Percentiles rank a stretch among this genome's conserved stretches.
phyloP scores from a whole-genome alignment of 352 stramenopile genomes.

The Globisporangium cylindrosporum region DNA sequence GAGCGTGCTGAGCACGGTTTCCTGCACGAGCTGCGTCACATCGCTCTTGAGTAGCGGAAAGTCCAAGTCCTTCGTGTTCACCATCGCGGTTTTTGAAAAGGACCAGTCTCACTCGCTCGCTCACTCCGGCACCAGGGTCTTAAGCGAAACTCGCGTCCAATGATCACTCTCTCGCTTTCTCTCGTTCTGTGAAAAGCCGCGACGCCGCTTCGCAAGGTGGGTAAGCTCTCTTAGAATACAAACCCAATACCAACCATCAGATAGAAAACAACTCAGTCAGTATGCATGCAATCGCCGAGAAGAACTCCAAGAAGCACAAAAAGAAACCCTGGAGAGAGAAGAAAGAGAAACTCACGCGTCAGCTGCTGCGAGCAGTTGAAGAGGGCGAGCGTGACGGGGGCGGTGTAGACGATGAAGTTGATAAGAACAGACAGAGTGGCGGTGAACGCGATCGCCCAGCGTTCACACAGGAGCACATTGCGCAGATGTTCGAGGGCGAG shows the following conservation, averaged over 20 bases:
- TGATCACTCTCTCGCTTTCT: too few species aligned
- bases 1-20: conserved; percentile 63
- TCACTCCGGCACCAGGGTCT: background rate
- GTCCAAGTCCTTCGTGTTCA: conserved; percentile 49
- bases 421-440: background rate
- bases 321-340: background rate
- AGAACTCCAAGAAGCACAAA: background rate
- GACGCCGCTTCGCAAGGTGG: background rate
- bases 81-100: conserved; percentile 16
- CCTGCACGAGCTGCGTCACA: conserved; percentile 69
- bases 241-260: too few species aligned
- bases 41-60: conserved; percentile 76
- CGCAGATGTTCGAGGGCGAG: conserved; percentile 16
- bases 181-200: background rate
- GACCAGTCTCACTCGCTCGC: too few species aligned
- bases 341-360: background rate
- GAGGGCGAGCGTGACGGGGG: background rate
- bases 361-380: background rate
- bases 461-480: conserved; percentile 17
- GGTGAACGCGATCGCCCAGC: background rate
- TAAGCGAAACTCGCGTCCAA: too few species aligned
- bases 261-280: background rate
- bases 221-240: too few species aligned
- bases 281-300: background rate
- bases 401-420: background rate